These are phyloP conservation scores for Hericium coralloides DNA, from an alignment of 768 basidiomycete species.

Conservation along the genomic window DNA sequence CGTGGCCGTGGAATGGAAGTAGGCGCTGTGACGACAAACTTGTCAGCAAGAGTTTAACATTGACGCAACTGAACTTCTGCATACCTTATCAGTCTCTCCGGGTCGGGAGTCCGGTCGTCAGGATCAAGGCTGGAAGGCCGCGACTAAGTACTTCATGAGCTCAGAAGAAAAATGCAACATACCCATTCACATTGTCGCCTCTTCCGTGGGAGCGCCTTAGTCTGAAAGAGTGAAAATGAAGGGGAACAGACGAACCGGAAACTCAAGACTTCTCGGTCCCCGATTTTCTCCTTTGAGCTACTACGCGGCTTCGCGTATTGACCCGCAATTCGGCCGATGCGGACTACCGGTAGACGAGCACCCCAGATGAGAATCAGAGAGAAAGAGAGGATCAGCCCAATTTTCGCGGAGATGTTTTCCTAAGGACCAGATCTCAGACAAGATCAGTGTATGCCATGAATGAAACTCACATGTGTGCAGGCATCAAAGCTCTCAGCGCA, in stretches of 20 bases:
- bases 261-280: slow-evolving; percentile 68
- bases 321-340: slow-evolving; percentile 88
- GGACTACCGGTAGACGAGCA: slow-evolving; percentile 86
- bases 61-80: background rate
- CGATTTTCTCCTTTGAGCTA: slow-evolving; percentile 71
- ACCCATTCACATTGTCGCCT: slow-evolving; percentile 96
- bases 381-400: slow-evolving; percentile 89
- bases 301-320: slow-evolving; percentile 95
- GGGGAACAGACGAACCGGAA: slow-evolving; percentile 47
- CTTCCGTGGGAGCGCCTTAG: slow-evolving; percentile 28
- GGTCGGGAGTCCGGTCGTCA: slow-evolving; percentile 81
- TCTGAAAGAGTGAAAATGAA: background rate
- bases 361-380: slow-evolving; percentile 94
- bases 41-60: background rate
- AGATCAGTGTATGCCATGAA: background rate
- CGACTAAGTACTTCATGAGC: background rate
- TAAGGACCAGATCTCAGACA: slow-evolving; percentile 19
- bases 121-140: slow-evolving; percentile 43
- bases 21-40: slow-evolving; percentile 47
- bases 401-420: slow-evolving; percentile 84
- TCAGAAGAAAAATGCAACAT: slow-evolving; percentile 13
- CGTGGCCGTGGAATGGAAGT: slow-evolving; percentile 93
- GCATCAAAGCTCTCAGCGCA: slow-evolving; percentile 96
- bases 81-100: slow-evolving; percentile 78
- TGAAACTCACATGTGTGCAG: slow-evolving; percentile 65